These are phyloP conservation scores for Parastagonospora avenae DNA, from an alignment of 2,329 filamentous ascomycete species.

Conservation along the genomic window DNA sequence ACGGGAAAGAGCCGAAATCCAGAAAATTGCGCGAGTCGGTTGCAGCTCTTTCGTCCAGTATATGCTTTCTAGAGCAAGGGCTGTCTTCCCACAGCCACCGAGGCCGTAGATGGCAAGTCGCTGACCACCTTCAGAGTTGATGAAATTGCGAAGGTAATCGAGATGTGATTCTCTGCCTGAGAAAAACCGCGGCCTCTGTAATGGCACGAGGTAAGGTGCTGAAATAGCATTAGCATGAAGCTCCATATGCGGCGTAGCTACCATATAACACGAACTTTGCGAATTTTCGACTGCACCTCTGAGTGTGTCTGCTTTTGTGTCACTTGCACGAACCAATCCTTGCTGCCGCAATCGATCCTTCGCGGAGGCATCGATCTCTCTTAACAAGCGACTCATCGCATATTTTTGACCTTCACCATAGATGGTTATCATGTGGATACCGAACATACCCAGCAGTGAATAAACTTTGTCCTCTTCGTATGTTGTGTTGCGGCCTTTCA, in stretches of 20 bases:
- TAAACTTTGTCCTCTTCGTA: slow-evolving; percentile 2
- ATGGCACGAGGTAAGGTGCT: neutral
- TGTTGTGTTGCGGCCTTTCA: neutral
- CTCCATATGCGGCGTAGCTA: neutral
- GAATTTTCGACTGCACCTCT: neutral
- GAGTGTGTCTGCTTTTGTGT: neutral
- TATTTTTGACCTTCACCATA: slow-evolving; percentile 4
- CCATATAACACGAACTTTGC: neutral
- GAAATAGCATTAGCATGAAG: neutral
- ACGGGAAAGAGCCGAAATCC: slow-evolving; percentile 20
- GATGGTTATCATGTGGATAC: neutral
- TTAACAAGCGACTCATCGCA: neutral
- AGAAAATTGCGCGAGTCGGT: slow-evolving; percentile 20
- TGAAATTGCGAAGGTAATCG: neutral
- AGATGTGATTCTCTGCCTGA: slow-evolving; percentile 17
- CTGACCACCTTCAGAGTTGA: slow-evolving; percentile 6
- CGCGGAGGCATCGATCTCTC: neutral
- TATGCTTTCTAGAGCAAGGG: slow-evolving; percentile 39
- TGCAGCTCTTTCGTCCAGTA: slow-evolving; percentile 42
- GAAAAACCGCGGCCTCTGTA: slow-evolving; percentile 5
- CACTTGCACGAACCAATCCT: neutral
- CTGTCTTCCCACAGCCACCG: slow-evolving; percentile 25
- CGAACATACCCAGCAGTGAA: slow-evolving; percentile 5
- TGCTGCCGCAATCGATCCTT: neutral
- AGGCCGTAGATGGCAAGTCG: slow-evolving; percentile 19